Base-by-base conservation (phyloP, 768 basidiomycete species). In the Rhodotorula sphaerocarpa region DNA sequence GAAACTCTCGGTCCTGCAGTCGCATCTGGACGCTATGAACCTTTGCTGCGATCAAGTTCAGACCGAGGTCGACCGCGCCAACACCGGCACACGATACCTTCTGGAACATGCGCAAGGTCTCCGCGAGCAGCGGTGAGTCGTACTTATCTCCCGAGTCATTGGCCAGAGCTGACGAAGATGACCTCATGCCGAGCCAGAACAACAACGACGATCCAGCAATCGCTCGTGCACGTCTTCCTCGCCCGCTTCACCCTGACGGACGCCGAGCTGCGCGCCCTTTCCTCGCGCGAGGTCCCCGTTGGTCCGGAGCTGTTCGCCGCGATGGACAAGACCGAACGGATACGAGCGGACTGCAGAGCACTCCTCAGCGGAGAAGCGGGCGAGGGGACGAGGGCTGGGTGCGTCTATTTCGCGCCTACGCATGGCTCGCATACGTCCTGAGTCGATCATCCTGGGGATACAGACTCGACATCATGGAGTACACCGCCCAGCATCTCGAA, bases 381-480 rank as follows among this genome's bases (percentile, higher is more conserved):
- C 51, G 59, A 78, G 64, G 69, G 74, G 43, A 72, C 75, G 57
- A 62, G 67, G 39, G 77, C 75, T 18, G 77, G 76, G 75, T 76
- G 47, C 57, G 75, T 68, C 15, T 18, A 14, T 5, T 15, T 31
- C 12, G 3, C 7, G 5, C 33, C 30, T n/a, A n/a, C n/a, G n/a
- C n/a, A n/a, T n/a, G n/a, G n/a, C n/a, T n/a, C n/a, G n/a, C n/a
- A n/a, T n/a, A n/a, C n/a, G n/a, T n/a, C n/a, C n/a, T n/a, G n/a
- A n/a, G n/a, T n/a, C n/a, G n/a, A n/a, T n/a, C n/a, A n/a, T n/a
- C n/a, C n/a, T n/a, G n/a, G n/a, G n/a, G n/a, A n/a, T n/a, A n/a
- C 67, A 95, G 92, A 5, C 76, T 88, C 48, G 93, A 96, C 71
- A 89, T 96, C 62, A 89, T 96, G 83, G 78, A 85, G 0, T 79